Evolutionary conservation across 2,329 filamentous ascomycete species (phyloP).

Genomic region (Colletotrichum tamarilloi): DNA sequence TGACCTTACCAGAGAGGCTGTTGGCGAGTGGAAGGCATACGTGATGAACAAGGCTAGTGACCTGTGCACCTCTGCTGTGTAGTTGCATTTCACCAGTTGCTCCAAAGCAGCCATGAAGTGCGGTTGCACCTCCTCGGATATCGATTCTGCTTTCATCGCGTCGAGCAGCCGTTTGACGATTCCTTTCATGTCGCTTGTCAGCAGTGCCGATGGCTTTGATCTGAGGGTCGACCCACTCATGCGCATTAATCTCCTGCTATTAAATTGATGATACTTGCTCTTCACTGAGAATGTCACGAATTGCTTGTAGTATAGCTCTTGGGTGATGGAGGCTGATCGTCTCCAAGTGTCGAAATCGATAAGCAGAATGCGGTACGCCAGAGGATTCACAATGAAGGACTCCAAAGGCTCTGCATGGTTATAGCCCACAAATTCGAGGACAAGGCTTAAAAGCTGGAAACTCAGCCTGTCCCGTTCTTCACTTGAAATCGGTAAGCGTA

Average conservation of each 20-base stretch:
- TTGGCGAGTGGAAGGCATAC: conserved; percentile 80
- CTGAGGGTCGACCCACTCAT: conserved; percentile 76
- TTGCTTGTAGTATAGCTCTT: conserved; percentile 92
- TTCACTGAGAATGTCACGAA: conserved; percentile 89
- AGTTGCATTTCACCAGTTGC: conserved; percentile 81
- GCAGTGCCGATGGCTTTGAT: neutral
- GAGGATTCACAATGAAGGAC: conserved; percentile 94
- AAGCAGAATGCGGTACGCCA: conserved; percentile 91
- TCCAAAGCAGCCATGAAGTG: conserved; percentile 84
- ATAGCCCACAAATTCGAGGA: conserved; percentile 91
- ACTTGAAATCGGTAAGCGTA: conserved; percentile 57
- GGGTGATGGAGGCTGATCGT: conserved; percentile 78
- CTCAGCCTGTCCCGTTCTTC: conserved; percentile 67
- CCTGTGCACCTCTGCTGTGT: conserved; percentile 86
- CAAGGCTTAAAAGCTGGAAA: conserved; percentile 77
- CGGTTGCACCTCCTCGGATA: conserved; percentile 77
- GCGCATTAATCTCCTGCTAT: conserved; percentile 83
- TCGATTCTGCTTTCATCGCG: conserved; percentile 85
- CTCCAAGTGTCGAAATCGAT: conserved; percentile 96
- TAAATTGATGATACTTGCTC: conserved; percentile 94
- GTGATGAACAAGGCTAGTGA: conserved; percentile 93
- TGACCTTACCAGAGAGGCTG: conserved; percentile 61
- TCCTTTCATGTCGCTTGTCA: conserved; percentile 59
- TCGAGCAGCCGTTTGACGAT: conserved; percentile 92
- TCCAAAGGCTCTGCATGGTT: conserved; percentile 81